Evolutionary conservation across 345 rosid species (phyloP).

Genomic region (Acer campestre): DNA sequence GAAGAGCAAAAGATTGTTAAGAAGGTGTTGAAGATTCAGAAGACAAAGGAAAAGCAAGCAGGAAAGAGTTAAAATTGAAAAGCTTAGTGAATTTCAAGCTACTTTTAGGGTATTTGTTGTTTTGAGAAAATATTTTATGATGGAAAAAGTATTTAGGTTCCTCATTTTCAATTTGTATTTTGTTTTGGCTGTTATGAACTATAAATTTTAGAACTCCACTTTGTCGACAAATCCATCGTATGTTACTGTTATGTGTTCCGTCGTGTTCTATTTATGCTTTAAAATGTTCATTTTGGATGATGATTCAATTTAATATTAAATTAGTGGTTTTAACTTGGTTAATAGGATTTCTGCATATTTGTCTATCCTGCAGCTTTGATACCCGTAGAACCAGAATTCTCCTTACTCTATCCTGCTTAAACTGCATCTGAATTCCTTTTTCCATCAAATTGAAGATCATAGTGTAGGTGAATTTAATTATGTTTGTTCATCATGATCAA

Average conservation of each 20-base stretch:
- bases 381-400: too few species aligned
- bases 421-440: too few species aligned
- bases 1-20: slow-evolving; percentile 90
- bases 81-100: not conserved
- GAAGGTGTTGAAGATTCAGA: slow-evolving; percentile 76
- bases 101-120: slow-evolving; percentile 17
- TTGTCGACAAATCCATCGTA: slow-evolving; percentile 33
- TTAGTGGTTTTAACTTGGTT: not conserved
- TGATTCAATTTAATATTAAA: slow-evolving; percentile 1
- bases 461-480: not conserved
- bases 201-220: slow-evolving; percentile 8
- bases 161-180: slow-evolving; percentile 19
- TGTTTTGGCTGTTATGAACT: slow-evolving; percentile 18
- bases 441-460: not conserved
- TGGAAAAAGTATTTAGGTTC: slow-evolving; percentile 28
- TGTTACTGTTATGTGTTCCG: slow-evolving; percentile 32
- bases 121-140: not conserved
- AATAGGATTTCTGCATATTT: not conserved
- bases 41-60: slow-evolving; percentile 68
- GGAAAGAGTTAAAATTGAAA: slow-evolving; percentile 38
- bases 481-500: too few species aligned
- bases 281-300: slow-evolving; percentile 13
- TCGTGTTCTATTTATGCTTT: slow-evolving; percentile 14
- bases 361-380: not conserved
- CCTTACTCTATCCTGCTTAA: too few species aligned